Base-by-base conservation (phyloP, 1,284 basidiomycete species). In the Xerocomus amazonicus region DNA sequence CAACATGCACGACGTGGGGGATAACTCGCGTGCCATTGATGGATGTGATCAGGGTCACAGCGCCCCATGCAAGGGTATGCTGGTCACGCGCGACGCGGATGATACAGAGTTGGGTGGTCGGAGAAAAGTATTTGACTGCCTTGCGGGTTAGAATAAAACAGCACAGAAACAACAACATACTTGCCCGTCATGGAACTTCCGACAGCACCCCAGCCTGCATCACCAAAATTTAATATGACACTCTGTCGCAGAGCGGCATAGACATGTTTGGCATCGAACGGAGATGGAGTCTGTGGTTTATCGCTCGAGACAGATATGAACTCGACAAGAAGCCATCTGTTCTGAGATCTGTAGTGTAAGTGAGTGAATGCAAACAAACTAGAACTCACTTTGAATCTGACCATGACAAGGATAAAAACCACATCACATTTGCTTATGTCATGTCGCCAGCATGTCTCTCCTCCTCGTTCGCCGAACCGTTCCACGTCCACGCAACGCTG, bases 71-170 rank as follows among this genome's bases (percentile, higher is more conserved):
- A 42, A 83, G 78, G 10, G 75, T 76, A 57, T 89, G 79, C 47
- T 86, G 84, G 48, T 90, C 88, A 41, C 89, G 72, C 16, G 81
- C 84, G 27, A 90, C 86, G 26, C 88, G 83, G 40, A 91, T 76
- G 59, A 92, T 90, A 59, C 84, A 88, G 0, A 90, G 72, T 55
- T 82, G 81, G 9, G 87, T 91, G 16, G 75, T 80, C 0, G 87
- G 84, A 0, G 89, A 90, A 59, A 82, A 90, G 59, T 91, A 92
- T 65, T 90, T 91, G 51, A 91, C 88, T 90, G 50, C 10, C 23
- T 3, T 16, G 14, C 7, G 10, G 5, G 28, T 54, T 40, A 47
- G 29, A 19, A 45, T 8, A 3, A 6, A n/a, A 13, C 29, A 3
- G 9, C 13, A 14, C 7, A 9, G 37, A 16, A 26, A n/a, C 4